Conservation (phyloP, 1,139 yeast genomes). For the Debaryomycetaceae sp. region DNA sequence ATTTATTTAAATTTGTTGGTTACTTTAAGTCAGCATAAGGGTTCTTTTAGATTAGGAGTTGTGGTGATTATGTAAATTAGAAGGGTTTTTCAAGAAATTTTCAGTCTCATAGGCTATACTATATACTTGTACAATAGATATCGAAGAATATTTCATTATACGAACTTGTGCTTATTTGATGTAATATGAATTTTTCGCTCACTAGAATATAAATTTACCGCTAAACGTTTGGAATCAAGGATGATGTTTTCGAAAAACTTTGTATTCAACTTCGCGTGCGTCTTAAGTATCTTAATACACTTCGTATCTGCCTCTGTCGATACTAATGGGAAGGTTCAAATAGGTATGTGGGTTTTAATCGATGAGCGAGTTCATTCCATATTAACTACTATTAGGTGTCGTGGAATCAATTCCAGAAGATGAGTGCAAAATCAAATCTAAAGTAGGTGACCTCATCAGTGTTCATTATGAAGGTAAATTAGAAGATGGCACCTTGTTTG, state of each 20-base stretch:
- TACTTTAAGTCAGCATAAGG: not conserved
- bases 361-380: not conserved
- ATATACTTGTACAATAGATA: slow-evolving; percentile 21
- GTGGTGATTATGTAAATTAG: slow-evolving; percentile 2
- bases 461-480: slow-evolving; percentile 77
- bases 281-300: too few relatives aligned
- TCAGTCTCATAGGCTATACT: slow-evolving; percentile 6
- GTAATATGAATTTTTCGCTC: too few relatives aligned
- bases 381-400: slow-evolving; percentile 27
- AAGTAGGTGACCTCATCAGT: slow-evolving; percentile 59
- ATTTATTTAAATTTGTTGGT: slow-evolving; percentile 4
- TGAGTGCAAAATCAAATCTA: slow-evolving; percentile 55
- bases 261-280: too few relatives aligned
- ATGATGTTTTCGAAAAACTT: too few relatives aligned
- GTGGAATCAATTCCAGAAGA: slow-evolving; percentile 43
- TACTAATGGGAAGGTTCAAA: not conserved
- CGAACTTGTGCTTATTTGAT: not conserved
- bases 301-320: too few relatives aligned
- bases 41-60: not conserved
- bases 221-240: too few relatives aligned
- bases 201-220: too few relatives aligned
- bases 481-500: slow-evolving; percentile 68
- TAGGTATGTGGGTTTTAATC: not conserved
- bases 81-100: slow-evolving; percentile 1
- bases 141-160: not conserved